A percentile compares a stretch with the other conserved stretches of the same genome.
These are phyloP conservation scores for Trichoderma guizhouense DNA, from an alignment of 2,329 filamentous ascomycete genomes.

Conservation along the genomic window DNA sequence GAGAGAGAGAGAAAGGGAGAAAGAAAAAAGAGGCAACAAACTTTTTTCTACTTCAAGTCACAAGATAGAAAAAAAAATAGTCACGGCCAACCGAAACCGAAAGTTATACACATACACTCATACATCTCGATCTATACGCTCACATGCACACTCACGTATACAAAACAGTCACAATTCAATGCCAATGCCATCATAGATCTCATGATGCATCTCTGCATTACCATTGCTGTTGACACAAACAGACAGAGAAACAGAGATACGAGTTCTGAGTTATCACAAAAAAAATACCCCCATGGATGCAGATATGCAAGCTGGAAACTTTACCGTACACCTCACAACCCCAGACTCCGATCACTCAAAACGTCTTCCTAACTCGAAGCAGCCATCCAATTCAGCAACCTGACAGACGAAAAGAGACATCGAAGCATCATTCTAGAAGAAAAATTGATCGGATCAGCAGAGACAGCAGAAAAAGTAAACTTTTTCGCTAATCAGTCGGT, in stretches of 20 bases:
- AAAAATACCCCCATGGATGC: neutral
- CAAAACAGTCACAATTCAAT: neutral
- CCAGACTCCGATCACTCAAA: neutral
- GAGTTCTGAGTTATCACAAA: conserved; percentile 10
- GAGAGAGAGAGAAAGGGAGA: neutral
- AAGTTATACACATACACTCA: neutral
- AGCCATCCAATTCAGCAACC: neutral
- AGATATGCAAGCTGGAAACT: neutral
- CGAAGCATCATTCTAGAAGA: neutral
- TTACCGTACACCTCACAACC: neutral
- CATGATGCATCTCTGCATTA: neutral
- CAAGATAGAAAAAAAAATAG: neutral
- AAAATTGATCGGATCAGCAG: neutral
- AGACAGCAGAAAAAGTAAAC: neutral
- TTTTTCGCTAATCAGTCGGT: neutral
- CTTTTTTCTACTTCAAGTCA: neutral
- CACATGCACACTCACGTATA: neutral
- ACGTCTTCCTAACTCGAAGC: neutral
- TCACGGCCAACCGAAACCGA: neutral
- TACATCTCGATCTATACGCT: neutral
- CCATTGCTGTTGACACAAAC: neutral
- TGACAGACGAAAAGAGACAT: neutral
- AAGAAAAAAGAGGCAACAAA: neutral
- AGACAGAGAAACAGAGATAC: neutral
- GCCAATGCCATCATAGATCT: neutral